Evolutionary conservation across 441 rosid genomes (phyloP).

Genomic region (Hura crepitans): DNA sequence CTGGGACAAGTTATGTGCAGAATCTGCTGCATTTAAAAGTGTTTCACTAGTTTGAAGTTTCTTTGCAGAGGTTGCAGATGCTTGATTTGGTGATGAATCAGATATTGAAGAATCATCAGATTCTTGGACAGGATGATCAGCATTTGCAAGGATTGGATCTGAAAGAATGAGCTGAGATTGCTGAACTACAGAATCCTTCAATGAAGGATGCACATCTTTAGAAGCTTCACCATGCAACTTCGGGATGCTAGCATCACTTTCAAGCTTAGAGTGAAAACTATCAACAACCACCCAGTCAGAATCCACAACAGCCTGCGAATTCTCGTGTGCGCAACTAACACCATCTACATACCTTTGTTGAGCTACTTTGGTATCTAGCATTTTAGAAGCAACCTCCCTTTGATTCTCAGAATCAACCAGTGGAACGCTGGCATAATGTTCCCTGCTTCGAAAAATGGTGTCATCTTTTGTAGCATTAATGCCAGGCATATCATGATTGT

Average conservation of each 20-base stretch:
- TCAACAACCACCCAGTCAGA: conserved; percentile 22
- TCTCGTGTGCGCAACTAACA: conserved; percentile 8
- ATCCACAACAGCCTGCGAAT: conserved; percentile 18
- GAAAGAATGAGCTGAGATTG: conserved; percentile 25
- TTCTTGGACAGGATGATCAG: conserved; percentile 24
- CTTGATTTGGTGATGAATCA: conserved; percentile 30
- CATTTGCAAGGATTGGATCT: conserved; percentile 27
- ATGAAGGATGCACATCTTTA: conserved; percentile 17
- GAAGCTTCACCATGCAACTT: conserved; percentile 26
- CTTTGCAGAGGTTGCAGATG: conserved; percentile 24
- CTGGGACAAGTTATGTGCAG: conserved; percentile 23
- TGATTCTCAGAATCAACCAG: conserved; percentile 7
- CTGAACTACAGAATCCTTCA: conserved; percentile 20
- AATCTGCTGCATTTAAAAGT: conserved; percentile 24
- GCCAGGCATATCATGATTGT: conserved; percentile 12
- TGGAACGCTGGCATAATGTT: conserved; percentile 22
- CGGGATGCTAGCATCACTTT: conserved; percentile 6
- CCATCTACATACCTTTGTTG: conserved; percentile 22
- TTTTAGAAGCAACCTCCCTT: conserved; percentile 18
- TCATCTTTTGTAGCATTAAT: conserved; percentile 20
- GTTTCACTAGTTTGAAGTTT: conserved; percentile 20
- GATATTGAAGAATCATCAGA: conserved; percentile 34
- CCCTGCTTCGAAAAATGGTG: conserved; percentile 17
- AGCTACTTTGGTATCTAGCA: conserved; percentile 17
- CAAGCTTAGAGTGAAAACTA: conserved; percentile 17